A percentile compares a stretch with the other conserved stretches of the same genome.
Conservation (phyloP, 2,329 filamentous ascomycete species). For the Corniculantispora saksenae region DNA sequence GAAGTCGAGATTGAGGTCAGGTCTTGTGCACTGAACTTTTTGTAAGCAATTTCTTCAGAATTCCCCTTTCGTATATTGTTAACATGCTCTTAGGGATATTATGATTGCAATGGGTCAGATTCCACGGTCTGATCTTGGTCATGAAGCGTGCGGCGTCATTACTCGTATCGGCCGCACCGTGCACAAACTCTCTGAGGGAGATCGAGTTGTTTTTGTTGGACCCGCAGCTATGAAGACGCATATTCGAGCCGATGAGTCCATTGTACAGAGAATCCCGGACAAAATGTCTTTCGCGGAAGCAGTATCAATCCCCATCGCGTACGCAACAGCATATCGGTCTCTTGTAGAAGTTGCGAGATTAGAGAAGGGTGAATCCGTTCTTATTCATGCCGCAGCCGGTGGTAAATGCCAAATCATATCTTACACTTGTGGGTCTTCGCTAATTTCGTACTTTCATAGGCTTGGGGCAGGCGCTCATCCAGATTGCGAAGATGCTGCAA, state of each 20-base stretch:
- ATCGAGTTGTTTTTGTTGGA: conserved; percentile 30
- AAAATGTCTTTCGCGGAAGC: conserved; percentile 29
- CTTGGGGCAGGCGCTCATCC: conserved; percentile 40
- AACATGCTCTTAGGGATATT: background rate
- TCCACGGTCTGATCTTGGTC: background rate
- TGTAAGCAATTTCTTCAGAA: too few species aligned
- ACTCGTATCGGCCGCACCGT: conserved; percentile 17
- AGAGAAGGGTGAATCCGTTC: conserved; percentile 28
- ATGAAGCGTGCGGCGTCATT: background rate
- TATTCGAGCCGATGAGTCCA: conserved; percentile 28
- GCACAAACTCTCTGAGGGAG: conserved; percentile 24
- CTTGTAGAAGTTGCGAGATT: conserved; percentile 30
- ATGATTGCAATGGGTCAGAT: conserved; percentile 9
- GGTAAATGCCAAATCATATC: conserved; percentile 20
- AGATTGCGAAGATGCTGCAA: conserved; percentile 35
- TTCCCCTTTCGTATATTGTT: too few species aligned
- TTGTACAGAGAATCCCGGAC: conserved; percentile 30
- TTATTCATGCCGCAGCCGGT: conserved; percentile 40
- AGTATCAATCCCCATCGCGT: conserved; percentile 29
- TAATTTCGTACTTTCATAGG: too few species aligned
- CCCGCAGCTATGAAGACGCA: conserved; percentile 6
- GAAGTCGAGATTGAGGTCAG: conserved; percentile 31
- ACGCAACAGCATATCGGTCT: conserved; percentile 31
- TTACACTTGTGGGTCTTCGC: too few species aligned
- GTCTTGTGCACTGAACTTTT: conserved; percentile 21